Evolutionary conservation across 1,139 yeast species (phyloP).

Genomic region (Suhomyces panamericanus): DNA sequence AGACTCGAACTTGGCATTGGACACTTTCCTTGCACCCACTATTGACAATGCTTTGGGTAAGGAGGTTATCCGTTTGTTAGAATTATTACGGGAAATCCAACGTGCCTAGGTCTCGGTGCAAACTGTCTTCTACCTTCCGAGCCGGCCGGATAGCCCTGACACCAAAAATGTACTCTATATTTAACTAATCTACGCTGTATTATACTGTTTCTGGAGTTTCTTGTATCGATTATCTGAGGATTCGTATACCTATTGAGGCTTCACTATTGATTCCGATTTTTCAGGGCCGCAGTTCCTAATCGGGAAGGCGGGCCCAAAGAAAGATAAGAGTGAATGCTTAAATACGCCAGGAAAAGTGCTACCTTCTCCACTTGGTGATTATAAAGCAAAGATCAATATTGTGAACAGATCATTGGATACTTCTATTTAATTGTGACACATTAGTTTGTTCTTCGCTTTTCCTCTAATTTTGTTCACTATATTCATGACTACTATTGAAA

Average conservation of each 20-base stretch:
- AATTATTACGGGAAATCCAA: slow-evolving; percentile 21
- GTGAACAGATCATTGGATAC: no score
- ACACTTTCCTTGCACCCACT: slow-evolving; percentile 38
- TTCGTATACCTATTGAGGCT: background rate
- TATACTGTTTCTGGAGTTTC: background rate
- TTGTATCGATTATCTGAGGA: no score
- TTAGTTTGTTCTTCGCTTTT: no score
- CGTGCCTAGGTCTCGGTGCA: background rate
- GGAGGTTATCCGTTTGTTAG: slow-evolving; percentile 40
- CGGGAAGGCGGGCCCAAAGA: background rate
- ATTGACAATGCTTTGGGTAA: slow-evolving; percentile 40
- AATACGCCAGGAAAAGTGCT: background rate
- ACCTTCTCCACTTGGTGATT: background rate
- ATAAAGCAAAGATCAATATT: no score
- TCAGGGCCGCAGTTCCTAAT: background rate
- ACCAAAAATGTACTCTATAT: background rate
- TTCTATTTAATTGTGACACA: no score
- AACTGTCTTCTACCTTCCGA: background rate
- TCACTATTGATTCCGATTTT: background rate
- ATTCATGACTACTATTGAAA: slow-evolving; percentile 9
- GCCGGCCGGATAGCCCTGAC: background rate
- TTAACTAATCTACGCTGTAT: slow-evolving; percentile 5
- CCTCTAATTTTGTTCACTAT: no score
- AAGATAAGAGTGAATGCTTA: background rate
- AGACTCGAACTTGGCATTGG: slow-evolving; percentile 39